A percentile compares a stretch with the other conserved stretches of the same genome.
phyloP scores from a whole-genome alignment of 2,329 filamentous ascomycete genomes.

The Fusarium longipes region DNA sequence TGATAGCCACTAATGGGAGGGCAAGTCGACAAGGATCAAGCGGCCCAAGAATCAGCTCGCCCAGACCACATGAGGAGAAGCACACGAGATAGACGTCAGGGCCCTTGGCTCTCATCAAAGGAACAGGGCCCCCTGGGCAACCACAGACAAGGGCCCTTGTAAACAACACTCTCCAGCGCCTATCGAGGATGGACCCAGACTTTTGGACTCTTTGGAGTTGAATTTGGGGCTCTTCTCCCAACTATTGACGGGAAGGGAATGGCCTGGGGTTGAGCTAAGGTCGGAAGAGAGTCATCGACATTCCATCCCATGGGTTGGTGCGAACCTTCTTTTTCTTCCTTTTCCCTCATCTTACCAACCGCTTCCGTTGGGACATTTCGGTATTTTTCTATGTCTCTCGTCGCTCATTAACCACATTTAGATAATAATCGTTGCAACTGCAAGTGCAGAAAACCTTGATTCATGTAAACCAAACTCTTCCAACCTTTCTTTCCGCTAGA shows the following conservation, averaged over 20 bases:
- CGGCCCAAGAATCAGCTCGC: conserved; percentile 25
- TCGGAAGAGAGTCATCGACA: conserved; percentile 26
- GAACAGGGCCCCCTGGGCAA: conserved; percentile 37
- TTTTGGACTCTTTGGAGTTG: conserved; percentile 2
- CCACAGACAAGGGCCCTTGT: conserved; percentile 29
- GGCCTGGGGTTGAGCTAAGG: conserved; percentile 19
- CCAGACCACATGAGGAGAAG: conserved; percentile 10
- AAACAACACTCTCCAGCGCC: conserved; percentile 29
- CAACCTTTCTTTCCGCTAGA: conserved; percentile 8
- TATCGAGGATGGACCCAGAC: conserved; percentile 1
- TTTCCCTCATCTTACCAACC: conserved; percentile 19
- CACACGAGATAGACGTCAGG: conserved; percentile 30
- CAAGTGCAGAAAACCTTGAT: background rate
- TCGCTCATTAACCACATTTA: conserved; percentile 26
- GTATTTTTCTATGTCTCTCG: conserved; percentile 9
- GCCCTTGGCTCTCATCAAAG: conserved; percentile 37
- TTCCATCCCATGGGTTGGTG: conserved; percentile 31
- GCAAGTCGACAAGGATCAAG: conserved; percentile 25
- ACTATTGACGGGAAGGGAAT: conserved; percentile 27
- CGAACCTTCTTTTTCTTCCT: conserved; percentile 25
- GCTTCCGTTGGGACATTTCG: conserved; percentile 20
- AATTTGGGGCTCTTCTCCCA: conserved; percentile 1
- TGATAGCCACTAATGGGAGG: conserved; percentile 39
- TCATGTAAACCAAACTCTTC: background rate
- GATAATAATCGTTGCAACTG: conserved; percentile 29